Percentiles rank a stretch among this genome's conserved stretches.
phyloP scores from a whole-genome alignment of 345 rosid genomes.

The rapeseed (Brassica napus) region DNA sequence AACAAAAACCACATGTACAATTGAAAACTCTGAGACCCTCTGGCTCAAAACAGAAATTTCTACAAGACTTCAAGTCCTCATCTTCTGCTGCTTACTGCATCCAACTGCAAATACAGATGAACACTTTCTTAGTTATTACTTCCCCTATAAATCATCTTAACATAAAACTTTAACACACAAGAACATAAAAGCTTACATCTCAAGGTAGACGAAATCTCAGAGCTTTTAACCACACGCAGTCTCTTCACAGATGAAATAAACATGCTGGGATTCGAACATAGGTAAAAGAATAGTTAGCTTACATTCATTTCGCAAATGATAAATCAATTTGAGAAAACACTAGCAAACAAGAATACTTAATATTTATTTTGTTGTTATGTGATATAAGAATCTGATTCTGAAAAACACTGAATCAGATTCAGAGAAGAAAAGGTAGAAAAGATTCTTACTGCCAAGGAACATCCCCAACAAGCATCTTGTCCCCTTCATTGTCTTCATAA shows the following conservation, averaged over 20 bases:
- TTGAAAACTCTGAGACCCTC: conserved; percentile 6
- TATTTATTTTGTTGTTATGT: conserved; percentile 29
- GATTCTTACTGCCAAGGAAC: conserved; percentile 99
- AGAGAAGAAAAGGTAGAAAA: conserved; percentile 24
- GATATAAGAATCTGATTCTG: conserved; percentile 34
- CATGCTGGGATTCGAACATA: conserved; percentile 55
- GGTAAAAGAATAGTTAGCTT: conserved; percentile 26
- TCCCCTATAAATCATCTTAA: conserved; percentile 3
- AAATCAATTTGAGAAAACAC: conserved; percentile 7
- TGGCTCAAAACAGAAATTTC: conserved; percentile 1
- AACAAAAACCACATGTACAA: conserved; percentile 38
- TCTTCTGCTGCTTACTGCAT: conserved; percentile 39
- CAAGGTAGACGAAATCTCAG: conserved; percentile 53
- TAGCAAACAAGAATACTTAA: neutral
- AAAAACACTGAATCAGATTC: conserved; percentile 47
- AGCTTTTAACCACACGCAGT: conserved; percentile 87
- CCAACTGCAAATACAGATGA: conserved; percentile 34
- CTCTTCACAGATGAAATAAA: conserved; percentile 94
- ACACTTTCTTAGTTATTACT: neutral
- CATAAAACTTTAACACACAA: conserved; percentile 2
- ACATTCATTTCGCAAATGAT: neutral
- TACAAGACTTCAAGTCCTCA: conserved; percentile 22
- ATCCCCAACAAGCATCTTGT: conserved; percentile 99
- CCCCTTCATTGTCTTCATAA: conserved; percentile 98
- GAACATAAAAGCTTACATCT: conserved; percentile 33